These are phyloP conservation scores for Lactifluus rugatus DNA, from an alignment of 768 basidiomycete species.

Conservation along the genomic window DNA sequence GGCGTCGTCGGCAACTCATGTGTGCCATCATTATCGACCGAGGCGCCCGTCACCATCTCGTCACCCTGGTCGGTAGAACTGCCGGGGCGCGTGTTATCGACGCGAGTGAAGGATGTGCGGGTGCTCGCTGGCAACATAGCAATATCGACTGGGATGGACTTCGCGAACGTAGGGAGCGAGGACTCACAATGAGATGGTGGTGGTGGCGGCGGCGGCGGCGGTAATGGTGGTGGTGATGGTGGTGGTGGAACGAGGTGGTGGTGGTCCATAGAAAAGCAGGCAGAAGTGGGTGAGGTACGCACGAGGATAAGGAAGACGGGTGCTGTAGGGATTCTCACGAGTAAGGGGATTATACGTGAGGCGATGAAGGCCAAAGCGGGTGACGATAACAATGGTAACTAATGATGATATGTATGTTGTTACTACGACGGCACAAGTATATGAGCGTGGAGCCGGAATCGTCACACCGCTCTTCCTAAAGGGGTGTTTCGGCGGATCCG, in stretches of 20 bases:
- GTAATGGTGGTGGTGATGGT: too few relatives aligned
- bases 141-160: slow-evolving; percentile 15
- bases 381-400: background rate
- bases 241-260: background rate
- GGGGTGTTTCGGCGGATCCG: background rate
- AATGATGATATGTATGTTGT: background rate
- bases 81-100: slow-evolving; percentile 28
- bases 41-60: background rate
- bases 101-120: slow-evolving; percentile 45
- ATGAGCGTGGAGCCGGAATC: background rate
- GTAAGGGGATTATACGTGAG: background rate
- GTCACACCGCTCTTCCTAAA: background rate
- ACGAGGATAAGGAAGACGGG: background rate
- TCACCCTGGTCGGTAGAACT: slow-evolving; percentile 14
- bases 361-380: background rate
- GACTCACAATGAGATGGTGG: background rate
- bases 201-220: too few relatives aligned
- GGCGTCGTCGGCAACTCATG: background rate
- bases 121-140: slow-evolving; percentile 34
- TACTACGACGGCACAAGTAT: background rate
- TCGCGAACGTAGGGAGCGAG: slow-evolving; percentile 16
- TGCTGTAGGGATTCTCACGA: slow-evolving; percentile 5
- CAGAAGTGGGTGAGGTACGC: background rate
- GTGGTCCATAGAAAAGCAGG: slow-evolving; percentile 4
- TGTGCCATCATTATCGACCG: background rate